Evolutionary conservation across 768 basidiomycete genomes (phyloP), one percentile per base, ranked within the genome.

Genomic region (Cytidiella melzeri): DNA sequence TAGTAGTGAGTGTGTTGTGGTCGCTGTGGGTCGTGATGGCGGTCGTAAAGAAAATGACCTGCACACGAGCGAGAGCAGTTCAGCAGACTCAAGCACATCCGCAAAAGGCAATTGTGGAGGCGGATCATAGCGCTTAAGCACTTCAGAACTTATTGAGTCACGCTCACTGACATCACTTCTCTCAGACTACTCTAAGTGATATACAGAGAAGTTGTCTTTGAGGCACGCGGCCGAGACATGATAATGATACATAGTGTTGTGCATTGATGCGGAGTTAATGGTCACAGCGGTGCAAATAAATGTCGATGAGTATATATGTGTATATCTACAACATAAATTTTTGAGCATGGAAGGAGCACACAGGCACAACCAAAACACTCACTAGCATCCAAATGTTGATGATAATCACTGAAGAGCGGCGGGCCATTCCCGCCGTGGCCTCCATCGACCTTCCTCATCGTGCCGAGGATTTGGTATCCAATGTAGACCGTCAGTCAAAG

Each of bases 401-500:
- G 21, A 48, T n/a, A 27, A 34, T 75, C 71, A 89, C 54, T 69
- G 79, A 58, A 89, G 63, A 48, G 76, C 79, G 47, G 61, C 62
- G 0, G 87, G 87, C 89, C 89, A 91, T 48, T 87, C 84, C 21
- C 64, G 68, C 30, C 89, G 73, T 59, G 74, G 72, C 47, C 73
- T 66, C 81, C 83, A 84, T 34, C 79, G 70, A 43, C 89, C 89
- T 41, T 83, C 76, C 1, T 60, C 55, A 60, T 84, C 83, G 62
- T 88, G 90, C 13, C 89, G 76, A 34, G 85, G 85, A 58, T 91
- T 92, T 10, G 74, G 71, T 18, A 75, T 75, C 60, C 81, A 91
- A 27, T 66, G 66, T 21, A 86, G 51, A 3, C 88, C 89, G 58
- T 88, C 81, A 41, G 67, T 69, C 45, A 68, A 63, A 21, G 69